Conservation (phyloP, 139 green algal species). For the Chloropicon primus region DNA sequence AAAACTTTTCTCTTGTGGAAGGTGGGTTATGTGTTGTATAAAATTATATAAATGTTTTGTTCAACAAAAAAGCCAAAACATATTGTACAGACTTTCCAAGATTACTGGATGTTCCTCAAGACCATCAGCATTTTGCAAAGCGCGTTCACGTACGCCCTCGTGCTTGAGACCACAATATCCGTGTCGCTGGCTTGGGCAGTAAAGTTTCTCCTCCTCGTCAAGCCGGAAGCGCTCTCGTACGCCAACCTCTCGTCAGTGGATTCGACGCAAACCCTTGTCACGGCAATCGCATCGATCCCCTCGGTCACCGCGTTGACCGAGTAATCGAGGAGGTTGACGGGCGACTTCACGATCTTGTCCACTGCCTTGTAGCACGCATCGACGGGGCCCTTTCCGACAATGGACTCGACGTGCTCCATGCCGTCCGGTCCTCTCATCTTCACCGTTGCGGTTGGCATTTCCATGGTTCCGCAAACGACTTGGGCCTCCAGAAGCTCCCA, state of each 20-base stretch:
- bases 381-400: conserved; percentile 77
- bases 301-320: conserved; percentile 76
- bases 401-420: conserved; percentile 43
- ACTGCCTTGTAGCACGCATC: conserved; percentile 87
- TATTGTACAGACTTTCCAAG: no score
- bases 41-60: not conserved
- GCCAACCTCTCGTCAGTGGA: not conserved
- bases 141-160: conserved; percentile 77
- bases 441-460: conserved; percentile 90
- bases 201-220: conserved; percentile 1
- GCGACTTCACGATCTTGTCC: conserved; percentile 32
- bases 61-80: no score
- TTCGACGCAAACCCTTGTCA: not conserved
- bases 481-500: conserved; percentile 84
- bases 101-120: not conserved
- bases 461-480: conserved; percentile 89
- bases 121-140: conserved; percentile 81
- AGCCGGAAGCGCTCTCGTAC: not conserved
- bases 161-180: conserved; percentile 86
- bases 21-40: no score
- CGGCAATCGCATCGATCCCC: conserved; percentile 86
- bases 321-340: conserved; percentile 83
- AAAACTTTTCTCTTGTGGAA: not conserved
- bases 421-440: conserved; percentile 77
- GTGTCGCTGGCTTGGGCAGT: conserved; percentile 65